These are phyloP conservation scores for Cochlearia excelsa DNA, from an alignment of 345 rosid genomes.

Conservation along the genomic window DNA sequence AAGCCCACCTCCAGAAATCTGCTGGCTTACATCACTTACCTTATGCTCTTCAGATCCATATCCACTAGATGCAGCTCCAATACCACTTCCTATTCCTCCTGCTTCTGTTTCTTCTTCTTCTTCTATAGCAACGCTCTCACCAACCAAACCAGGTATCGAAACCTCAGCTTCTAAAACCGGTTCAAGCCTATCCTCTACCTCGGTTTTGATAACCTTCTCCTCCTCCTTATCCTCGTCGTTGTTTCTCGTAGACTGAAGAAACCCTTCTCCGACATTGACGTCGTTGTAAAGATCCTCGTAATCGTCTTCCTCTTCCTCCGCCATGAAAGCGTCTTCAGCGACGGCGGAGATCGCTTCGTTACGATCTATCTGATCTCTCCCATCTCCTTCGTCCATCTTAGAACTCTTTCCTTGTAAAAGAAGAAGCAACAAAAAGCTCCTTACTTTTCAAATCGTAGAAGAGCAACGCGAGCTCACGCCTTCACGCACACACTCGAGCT, in stretches of 20 bases:
- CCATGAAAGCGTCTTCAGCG: constrained; percentile 62
- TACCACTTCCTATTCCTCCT: constrained; percentile 21
- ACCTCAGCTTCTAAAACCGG: constrained; percentile 33
- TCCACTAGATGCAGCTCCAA: constrained; percentile 38
- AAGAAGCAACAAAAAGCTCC: neutral
- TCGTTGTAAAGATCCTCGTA: constrained; percentile 78
- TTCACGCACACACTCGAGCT: neutral
- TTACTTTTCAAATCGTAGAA: constrained; percentile 7
- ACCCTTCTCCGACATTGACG: constrained; percentile 79
- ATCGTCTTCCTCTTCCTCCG: constrained; percentile 72
- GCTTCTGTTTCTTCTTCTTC: constrained; percentile 20
- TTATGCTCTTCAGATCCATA: constrained; percentile 43
- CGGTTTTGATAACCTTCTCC: constrained; percentile 14
- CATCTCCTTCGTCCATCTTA: constrained; percentile 49
- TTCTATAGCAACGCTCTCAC: constrained; percentile 35
- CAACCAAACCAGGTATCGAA: constrained; percentile 43
- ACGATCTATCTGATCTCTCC: constrained; percentile 58
- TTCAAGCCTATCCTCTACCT: constrained; percentile 27
- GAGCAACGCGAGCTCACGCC: constrained; percentile 3
- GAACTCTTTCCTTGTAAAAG: constrained; percentile 1
- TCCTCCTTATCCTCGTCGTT: constrained; percentile 42
- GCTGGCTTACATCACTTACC: constrained; percentile 37
- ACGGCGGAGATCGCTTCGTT: constrained; percentile 71
- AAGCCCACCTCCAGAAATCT: constrained; percentile 51
- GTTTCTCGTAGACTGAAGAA: constrained; percentile 57